Evolutionary conservation across 805 yeast species (phyloP).

Genomic region (Ogataea corticis): DNA sequence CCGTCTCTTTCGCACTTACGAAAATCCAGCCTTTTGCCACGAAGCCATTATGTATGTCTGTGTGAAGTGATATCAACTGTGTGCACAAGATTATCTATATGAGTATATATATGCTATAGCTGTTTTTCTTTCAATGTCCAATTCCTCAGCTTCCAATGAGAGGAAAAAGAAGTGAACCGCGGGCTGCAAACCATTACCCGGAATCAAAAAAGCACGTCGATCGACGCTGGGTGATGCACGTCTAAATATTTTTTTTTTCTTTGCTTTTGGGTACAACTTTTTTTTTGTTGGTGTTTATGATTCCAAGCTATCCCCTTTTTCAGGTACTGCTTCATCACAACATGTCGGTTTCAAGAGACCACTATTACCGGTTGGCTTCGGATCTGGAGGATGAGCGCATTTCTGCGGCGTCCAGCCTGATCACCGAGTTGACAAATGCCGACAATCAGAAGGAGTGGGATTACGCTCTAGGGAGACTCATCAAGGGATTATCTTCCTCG

Average conservation of each 20-base stretch:
- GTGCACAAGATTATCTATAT: neutral
- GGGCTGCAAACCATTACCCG: constrained; percentile 9
- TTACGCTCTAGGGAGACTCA: constrained; percentile 75
- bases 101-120: neutral
- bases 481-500: constrained; percentile 79
- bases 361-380: constrained; percentile 74
- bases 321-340: neutral
- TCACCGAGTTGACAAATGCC: constrained; percentile 55
- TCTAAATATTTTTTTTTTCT: neutral
- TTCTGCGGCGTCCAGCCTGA: constrained; percentile 63
- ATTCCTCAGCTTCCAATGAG: constrained; percentile 12
- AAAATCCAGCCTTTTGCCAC: constrained; percentile 68
- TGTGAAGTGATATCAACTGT: neutral
- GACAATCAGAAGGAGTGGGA: constrained; percentile 63
- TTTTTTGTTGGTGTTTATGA: neutral
- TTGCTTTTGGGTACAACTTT: neutral
- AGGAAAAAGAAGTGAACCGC: constrained; percentile 1
- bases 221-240: constrained; percentile 8
- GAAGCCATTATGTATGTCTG: constrained; percentile 42
- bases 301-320: neutral
- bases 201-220: constrained; percentile 9
- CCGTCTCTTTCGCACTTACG: constrained; percentile 40
- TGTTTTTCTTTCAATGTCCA: constrained; percentile 7
- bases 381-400: constrained; percentile 74
- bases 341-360: constrained; percentile 59